phyloP scores from a whole-genome alignment of 2,329 filamentous ascomycete genomes.

The Pseudogymnoascus sp. region DNA sequence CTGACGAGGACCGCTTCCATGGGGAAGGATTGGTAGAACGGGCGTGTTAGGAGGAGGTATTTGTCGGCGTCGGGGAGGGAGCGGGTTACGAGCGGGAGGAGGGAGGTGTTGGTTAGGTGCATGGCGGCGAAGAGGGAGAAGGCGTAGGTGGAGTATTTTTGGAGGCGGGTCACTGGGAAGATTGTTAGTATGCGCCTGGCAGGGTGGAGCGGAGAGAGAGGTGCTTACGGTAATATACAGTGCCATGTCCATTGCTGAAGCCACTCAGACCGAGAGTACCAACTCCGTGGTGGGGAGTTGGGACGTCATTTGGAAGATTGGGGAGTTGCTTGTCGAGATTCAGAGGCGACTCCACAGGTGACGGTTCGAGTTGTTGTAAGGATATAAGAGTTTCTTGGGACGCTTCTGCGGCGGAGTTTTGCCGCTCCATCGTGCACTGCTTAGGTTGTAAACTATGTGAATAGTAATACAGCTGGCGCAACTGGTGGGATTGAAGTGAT shows the following conservation, averaged over 20 bases:
- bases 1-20: slow-evolving; percentile 73
- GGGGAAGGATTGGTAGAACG: slow-evolving; percentile 79
- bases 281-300: slow-evolving; percentile 33
- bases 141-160: slow-evolving; percentile 83
- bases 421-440: slow-evolving; percentile 26
- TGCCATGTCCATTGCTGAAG: slow-evolving; percentile 44
- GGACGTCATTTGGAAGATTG: slow-evolving; percentile 29
- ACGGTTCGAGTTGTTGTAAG: slow-evolving; percentile 72
- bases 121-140: slow-evolving; percentile 68
- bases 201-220: background rate
- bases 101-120: slow-evolving; percentile 72
- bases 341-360: slow-evolving; percentile 57
- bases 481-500: background rate
- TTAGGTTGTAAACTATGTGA: background rate
- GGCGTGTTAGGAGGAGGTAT: slow-evolving; percentile 82
- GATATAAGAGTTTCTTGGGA: slow-evolving; percentile 52
- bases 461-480: background rate
- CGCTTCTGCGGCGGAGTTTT: slow-evolving; percentile 32
- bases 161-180: slow-evolving; percentile 58
- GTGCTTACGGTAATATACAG: slow-evolving; percentile 65
- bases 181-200: background rate
- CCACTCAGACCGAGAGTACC: slow-evolving; percentile 50
- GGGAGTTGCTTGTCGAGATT: slow-evolving; percentile 29
- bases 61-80: slow-evolving; percentile 69
- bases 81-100: slow-evolving; percentile 67